Base-by-base conservation (phyloP, 2,329 filamentous ascomycete genomes). In the Cyphellophora europaea region DNA sequence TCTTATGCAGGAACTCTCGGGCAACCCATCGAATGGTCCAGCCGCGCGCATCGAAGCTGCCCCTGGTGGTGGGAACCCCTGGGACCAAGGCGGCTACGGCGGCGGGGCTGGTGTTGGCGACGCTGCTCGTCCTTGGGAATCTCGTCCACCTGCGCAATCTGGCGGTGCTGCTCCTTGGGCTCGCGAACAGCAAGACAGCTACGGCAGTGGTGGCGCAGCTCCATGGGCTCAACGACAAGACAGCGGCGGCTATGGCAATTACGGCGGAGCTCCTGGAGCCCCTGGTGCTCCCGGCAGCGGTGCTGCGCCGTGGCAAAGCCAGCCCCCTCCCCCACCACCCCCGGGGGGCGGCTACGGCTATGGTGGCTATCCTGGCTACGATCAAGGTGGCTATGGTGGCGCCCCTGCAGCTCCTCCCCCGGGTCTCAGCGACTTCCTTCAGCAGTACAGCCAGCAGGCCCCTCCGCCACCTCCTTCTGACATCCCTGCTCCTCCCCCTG, bases 1-100 rank as follows among this genome's bases (percentile, higher is more conserved):
- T 78, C 85, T 98, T 55, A 94, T 98, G 87, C 82, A 93, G 74
- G 91, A 96, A 70, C 76, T 96, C 49, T 86, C 82, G 43, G 85
- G 86, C 44, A 82, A 79, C 42, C 72, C 65, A 25, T 61, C 66
- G 35, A 71, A 67, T 35, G 73, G 66, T 28, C 63, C 81, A 23
- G 81, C 79, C 49, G 80, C 79, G 47, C 84, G 83, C 44, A 94
- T 98, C 53, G 91, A 93, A 63, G 85, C 81, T 44, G 85, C 83
- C 10, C 82, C 85, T 38, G 76, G 75, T 36, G 69, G 67, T 21
- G 74, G 72, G 45, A 72, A 74, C 33, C 61, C 76, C 58, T 60
- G 56, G 28, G 60, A 60, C 31, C 58, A 58, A 35, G 41, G 45
- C 27, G 52, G 54, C 17, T 47, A 47, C 27, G 33, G 37, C 5